Conservation (phyloP, 257 asterid species). For the Anisodus acutangulus region DNA sequence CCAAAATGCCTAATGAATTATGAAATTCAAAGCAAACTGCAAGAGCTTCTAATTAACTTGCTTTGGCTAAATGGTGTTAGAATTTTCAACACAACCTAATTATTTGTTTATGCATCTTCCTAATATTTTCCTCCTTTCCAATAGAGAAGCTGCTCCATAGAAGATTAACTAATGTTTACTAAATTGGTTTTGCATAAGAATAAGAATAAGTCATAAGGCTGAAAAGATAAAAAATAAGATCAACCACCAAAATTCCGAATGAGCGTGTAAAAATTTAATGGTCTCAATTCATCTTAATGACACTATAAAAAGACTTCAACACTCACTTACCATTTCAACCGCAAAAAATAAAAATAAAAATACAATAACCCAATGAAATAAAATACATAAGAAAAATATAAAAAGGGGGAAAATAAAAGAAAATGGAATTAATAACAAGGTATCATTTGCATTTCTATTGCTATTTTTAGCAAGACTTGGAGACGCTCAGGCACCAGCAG, state of each 20-base stretch:
- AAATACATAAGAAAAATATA: background rate
- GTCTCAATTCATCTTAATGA: background rate
- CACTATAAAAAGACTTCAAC: conserved; percentile 14
- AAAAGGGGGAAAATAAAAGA: too few species aligned
- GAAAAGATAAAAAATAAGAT: background rate
- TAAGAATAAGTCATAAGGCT: conserved; percentile 12
- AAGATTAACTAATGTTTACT: background rate
- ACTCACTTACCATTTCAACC: conserved; percentile 16
- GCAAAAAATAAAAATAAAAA: background rate
- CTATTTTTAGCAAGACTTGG: conserved; percentile 14
- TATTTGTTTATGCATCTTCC: background rate
- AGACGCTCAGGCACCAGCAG: conserved; percentile 18
- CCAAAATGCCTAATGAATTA: too few species aligned
- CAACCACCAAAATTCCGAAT: conserved; percentile 21
- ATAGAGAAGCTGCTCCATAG: background rate
- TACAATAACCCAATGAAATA: background rate
- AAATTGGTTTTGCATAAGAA: background rate
- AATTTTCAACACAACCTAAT: background rate
- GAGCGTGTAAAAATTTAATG: background rate
- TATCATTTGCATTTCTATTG: background rate
- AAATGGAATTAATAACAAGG: conserved; percentile 12
- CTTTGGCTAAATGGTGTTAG: background rate
- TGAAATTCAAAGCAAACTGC: too few species aligned
- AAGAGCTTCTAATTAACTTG: background rate
- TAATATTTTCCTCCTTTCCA: background rate